Evolutionary conservation across 1,284 basidiomycete species (phyloP).

Genomic region (Ustilago sp.): DNA sequence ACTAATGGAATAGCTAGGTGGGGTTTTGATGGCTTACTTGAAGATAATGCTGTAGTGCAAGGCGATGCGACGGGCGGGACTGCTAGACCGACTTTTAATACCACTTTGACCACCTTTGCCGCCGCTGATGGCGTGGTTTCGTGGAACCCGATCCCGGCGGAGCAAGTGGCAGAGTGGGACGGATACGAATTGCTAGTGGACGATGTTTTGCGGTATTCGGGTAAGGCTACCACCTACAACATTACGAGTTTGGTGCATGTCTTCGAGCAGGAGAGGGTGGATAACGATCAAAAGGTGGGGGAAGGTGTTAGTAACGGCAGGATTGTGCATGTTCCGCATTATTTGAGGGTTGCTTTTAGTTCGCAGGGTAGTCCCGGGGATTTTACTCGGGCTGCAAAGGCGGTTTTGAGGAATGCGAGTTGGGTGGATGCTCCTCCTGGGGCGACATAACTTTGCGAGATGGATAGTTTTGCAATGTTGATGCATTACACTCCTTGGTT

Average conservation of each 20-base stretch:
- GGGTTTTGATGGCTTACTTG: slow-evolving; percentile 80
- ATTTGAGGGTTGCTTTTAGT: slow-evolving; percentile 81
- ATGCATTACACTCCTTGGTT: too few species aligned
- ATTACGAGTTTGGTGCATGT: slow-evolving; percentile 32
- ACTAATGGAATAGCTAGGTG: slow-evolving; percentile 68
- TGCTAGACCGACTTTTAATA: slow-evolving; percentile 77
- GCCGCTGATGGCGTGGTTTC: slow-evolving; percentile 68
- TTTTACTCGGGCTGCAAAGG: slow-evolving; percentile 82
- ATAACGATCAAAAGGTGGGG: slow-evolving; percentile 4
- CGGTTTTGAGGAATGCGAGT: slow-evolving; percentile 81
- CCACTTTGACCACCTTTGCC: slow-evolving; percentile 20
- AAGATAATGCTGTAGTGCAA: slow-evolving; percentile 80
- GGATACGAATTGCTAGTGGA: slow-evolving; percentile 84
- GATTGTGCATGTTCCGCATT: slow-evolving; percentile 76
- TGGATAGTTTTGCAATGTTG: too few species aligned
- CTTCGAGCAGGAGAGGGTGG: slow-evolving; percentile 5
- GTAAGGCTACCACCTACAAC: slow-evolving; percentile 72
- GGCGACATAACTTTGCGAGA: slow-evolving; percentile 22
- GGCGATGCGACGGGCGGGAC: slow-evolving; percentile 80
- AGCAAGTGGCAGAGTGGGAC: slow-evolving; percentile 74
- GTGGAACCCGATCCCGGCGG: slow-evolving; percentile 76
- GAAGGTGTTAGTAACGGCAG: slow-evolving; percentile 70
- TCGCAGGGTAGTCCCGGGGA: slow-evolving; percentile 78
- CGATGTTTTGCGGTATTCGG: slow-evolving; percentile 82
- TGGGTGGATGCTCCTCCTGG: slow-evolving; percentile 73